These are phyloP conservation scores for Ceratocystis colombiana DNA, from an alignment of 2,329 filamentous ascomycete genomes.

Conservation along the genomic window DNA sequence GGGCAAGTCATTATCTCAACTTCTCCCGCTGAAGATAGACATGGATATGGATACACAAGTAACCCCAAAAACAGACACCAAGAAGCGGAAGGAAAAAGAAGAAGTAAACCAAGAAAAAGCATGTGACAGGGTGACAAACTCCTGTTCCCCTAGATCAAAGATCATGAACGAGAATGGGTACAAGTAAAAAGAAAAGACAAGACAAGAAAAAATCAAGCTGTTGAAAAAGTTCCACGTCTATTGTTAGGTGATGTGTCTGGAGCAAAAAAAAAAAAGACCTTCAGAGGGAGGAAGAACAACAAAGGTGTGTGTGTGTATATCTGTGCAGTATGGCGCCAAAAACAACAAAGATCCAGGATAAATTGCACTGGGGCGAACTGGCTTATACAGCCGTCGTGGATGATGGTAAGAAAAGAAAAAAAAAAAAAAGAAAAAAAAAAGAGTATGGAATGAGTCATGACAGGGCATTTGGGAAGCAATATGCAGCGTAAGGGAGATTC, in stretches of 20 bases:
- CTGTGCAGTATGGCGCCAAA: conserved; percentile 7
- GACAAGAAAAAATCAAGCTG: conserved; percentile 13
- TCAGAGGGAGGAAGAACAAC: conserved; percentile 21
- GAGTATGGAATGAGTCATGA: conserved; percentile 11
- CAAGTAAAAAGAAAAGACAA: conserved; percentile 17
- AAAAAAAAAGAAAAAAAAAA: conserved; percentile 18
- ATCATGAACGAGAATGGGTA: conserved; percentile 6
- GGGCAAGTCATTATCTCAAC: neutral
- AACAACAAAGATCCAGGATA: conserved; percentile 8
- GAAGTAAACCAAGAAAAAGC: neutral
- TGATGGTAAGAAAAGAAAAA: conserved; percentile 26
- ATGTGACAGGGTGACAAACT: conserved; percentile 2
- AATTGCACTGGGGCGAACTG: neutral
- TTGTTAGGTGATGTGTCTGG: neutral
- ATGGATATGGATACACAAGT: conserved; percentile 5
- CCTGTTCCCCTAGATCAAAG: conserved; percentile 15
- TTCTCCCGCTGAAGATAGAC: neutral
- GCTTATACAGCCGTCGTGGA: neutral
- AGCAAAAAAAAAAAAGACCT: conserved; percentile 22
- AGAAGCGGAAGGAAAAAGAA: neutral
- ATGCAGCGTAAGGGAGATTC: neutral
- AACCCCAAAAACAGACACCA: neutral
- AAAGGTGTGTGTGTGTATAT: neutral
- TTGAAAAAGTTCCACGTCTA: neutral
- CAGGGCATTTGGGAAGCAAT: conserved; percentile 12